Conservation (phyloP, 148 eudicot species). For the Mesembryanthemum crystallinum region DNA sequence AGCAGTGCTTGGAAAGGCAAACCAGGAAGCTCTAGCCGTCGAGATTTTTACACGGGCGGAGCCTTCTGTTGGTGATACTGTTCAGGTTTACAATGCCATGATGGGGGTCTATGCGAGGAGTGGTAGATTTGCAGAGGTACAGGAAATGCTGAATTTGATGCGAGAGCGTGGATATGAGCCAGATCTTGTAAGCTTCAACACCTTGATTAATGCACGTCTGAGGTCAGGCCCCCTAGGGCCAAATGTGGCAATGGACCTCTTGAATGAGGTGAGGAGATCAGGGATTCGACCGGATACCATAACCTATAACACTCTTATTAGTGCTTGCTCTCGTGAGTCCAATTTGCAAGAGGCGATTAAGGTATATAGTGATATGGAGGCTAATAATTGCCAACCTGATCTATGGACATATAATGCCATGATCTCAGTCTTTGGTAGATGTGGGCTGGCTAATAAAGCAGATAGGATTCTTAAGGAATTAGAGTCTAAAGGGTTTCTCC, state of each 20-base stretch:
- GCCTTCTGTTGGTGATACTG: slow-evolving; percentile 58
- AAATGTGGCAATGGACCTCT: slow-evolving; percentile 63
- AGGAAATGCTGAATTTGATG: slow-evolving; percentile 79
- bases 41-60: slow-evolving; percentile 76
- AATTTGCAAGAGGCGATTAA: slow-evolving; percentile 82
- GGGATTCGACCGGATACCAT: slow-evolving; percentile 88
- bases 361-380: slow-evolving; percentile 81
- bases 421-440: slow-evolving; percentile 91
- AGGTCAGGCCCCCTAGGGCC: slow-evolving; percentile 61
- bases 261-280: slow-evolving; percentile 71
- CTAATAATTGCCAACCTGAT: slow-evolving; percentile 80
- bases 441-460: slow-evolving; percentile 71
- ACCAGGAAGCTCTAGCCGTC: slow-evolving; percentile 74
- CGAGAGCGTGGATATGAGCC: slow-evolving; percentile 77
- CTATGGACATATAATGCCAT: slow-evolving; percentile 98
- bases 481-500: slow-evolving; percentile 71
- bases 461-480: slow-evolving; percentile 59
- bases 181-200: slow-evolving; percentile 89
- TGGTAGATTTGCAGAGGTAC: slow-evolving; percentile 71
- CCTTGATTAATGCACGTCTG: slow-evolving; percentile 87
- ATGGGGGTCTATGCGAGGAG: slow-evolving; percentile 96
- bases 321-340: slow-evolving; percentile 91
- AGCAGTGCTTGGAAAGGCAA: slow-evolving; percentile 88
- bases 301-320: slow-evolving; percentile 94
- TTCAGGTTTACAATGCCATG: slow-evolving; percentile 96